Base-by-base conservation (phyloP, 352 stramenopile genomes). In the Globisporangium apiculatum region DNA sequence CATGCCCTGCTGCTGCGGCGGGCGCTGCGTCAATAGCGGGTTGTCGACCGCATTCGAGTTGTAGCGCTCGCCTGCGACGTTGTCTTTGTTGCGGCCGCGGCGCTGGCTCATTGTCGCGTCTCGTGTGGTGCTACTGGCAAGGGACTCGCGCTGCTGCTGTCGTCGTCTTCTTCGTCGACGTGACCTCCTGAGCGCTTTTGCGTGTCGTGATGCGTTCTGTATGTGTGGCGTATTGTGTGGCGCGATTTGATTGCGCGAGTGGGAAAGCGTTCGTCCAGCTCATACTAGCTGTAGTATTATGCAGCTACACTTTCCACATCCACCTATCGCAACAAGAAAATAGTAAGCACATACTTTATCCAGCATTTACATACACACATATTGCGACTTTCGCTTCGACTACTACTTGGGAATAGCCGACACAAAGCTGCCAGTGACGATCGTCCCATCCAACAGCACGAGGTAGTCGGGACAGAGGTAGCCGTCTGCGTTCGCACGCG, bases 1-100 rank as follows among this genome's bases (percentile, higher is more conserved):
- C 14, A 45, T 43, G 15, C 9, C 3, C 7, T 66, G 64, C 7
- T 66, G 64, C 38, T 75, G 72, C 55, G 57, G 65, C 14, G 69
- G 64, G 15, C 57, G 47, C 72, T 38, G 57, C 56, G 62, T 53
- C 58, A 50, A 49, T 40, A 31, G 60, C 48, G 62, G 62, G 12
- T 90, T 17, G 10, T 65, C 67, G 41, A 89, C 35, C 15, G 84
- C 84, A 62, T 94, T 94, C 51, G 84, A 80, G 76, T 94, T 81
- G 65, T 94, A 94, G 49, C 74, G 71, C 76, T 94, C 84, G 58
- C 84, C 84, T 5, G 84, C 74, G 58, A 91, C 75, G 57, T 89
- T 94, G 12, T 86, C 69, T 73, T 92, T 91, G 11, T 43, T 36
- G 24, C 81, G 73, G 53, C 84, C 81, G 66, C 88, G 87, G 46